Base-by-base conservation (phyloP, 2,329 filamentous ascomycete genomes). In the Moelleriella libera region DNA sequence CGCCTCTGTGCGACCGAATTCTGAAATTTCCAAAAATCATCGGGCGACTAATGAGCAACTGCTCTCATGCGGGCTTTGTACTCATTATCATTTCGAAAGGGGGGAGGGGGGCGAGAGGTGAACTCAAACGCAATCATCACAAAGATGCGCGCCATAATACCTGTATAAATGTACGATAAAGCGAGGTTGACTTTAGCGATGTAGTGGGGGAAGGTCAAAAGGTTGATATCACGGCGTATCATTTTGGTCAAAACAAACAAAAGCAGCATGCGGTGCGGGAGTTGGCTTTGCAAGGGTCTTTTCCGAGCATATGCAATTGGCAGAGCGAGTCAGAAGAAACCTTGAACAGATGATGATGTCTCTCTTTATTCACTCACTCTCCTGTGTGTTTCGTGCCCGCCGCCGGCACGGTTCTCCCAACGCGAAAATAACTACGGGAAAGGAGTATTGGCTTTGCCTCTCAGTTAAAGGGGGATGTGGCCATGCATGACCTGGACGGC, bases 91-190 rank as follows among this genome's bases (percentile, higher is more conserved):
- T 37, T 37, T 12, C 21, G 21, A 3, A 3, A 21, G 21, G 21
- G 21, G 21, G 21, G 3, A 21, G 3, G 21, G 21, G 21, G 21
- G 3, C 21, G 21, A 21, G 21, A 21, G 21, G 21, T 21, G 21
- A 21, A 21, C 21, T 21, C 21, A 3, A 21, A 3, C 21, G 21
- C 21, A 21, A 21, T 21, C 21, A 21, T 21, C 21, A 21, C 21
- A 21, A 21, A 45, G 43, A 52, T 50, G 49, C 34, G 54, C 55
- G 54, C 56, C 57, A 55, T 63, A 64, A 63, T 59, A 57, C 55
- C 58, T 63, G 61, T 64, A 61, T 55, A 55, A 57, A 55, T 65
- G 63, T 65, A 65, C 58, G 57, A 65, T 63, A 60, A 43, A 43
- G 12, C 8, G 34, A 37, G 12, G 34, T 8, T 12, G 34, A 4